These are phyloP conservation scores for Xerocomus spinulosus DNA, from an alignment of 768 basidiomycete genomes.

Conservation along the genomic window DNA sequence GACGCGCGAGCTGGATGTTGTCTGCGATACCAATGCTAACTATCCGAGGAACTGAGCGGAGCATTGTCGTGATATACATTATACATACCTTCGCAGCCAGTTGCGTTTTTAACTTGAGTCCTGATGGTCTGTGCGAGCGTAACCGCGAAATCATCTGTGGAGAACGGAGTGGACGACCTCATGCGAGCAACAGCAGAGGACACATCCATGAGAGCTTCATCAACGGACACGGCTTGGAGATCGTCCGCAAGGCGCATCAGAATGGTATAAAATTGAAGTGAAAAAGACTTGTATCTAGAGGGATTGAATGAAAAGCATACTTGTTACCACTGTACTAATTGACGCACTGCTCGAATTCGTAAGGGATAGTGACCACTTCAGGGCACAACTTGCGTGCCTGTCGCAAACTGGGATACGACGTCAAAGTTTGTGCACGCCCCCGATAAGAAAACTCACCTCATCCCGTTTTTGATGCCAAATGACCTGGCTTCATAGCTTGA, in stretches of 20 bases:
- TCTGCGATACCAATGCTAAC: slow-evolving; percentile 90
- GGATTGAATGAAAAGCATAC: background rate
- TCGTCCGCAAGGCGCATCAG: slow-evolving; percentile 88
- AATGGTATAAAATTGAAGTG: slow-evolving; percentile 88
- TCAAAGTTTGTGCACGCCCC: background rate
- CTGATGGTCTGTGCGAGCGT: slow-evolving; percentile 81
- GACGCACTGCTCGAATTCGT: slow-evolving; percentile 82
- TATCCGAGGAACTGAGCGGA: slow-evolving; percentile 25
- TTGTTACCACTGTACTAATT: background rate
- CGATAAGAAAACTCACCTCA: slow-evolving; percentile 65
- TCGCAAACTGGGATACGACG: slow-evolving; percentile 50
- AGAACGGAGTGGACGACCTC: slow-evolving; percentile 19
- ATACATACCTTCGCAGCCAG: slow-evolving; percentile 73
- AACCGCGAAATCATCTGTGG: slow-evolving; percentile 55
- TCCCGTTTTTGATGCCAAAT: slow-evolving; percentile 89
- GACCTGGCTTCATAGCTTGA: slow-evolving; percentile 89
- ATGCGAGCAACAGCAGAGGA: slow-evolving; percentile 50
- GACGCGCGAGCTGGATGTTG: slow-evolving; percentile 88
- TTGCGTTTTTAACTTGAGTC: slow-evolving; percentile 67
- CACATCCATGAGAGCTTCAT: slow-evolving; percentile 93
- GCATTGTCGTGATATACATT: background rate
- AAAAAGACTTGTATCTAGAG: slow-evolving; percentile 77
- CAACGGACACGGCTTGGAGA: slow-evolving; percentile 92
- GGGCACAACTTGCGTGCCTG: slow-evolving; percentile 79
- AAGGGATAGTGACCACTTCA: slow-evolving; percentile 71